Evolutionary conservation across 2,329 filamentous ascomycete genomes (phyloP).

Genomic region (Pseudogymnoascus sp.): DNA sequence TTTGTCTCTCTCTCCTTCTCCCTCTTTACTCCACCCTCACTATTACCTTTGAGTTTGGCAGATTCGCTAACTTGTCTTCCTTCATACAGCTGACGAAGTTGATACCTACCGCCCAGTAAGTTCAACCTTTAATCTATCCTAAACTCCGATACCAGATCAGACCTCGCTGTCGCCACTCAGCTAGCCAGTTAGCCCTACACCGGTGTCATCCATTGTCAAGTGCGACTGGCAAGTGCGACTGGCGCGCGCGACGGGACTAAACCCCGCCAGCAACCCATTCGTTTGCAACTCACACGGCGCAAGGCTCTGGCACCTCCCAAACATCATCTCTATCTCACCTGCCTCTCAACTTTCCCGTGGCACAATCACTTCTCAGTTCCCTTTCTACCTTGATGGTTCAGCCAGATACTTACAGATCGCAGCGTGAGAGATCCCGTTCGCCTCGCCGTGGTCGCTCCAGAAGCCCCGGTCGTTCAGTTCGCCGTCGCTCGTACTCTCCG

Average conservation of each 20-base stretch:
- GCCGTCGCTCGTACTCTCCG: conserved; percentile 70
- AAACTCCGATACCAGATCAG: conserved; percentile 14
- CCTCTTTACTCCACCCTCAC: neutral
- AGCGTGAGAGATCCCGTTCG: conserved; percentile 80
- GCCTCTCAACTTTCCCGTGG: conserved; percentile 12
- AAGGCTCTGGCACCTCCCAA: conserved; percentile 11
- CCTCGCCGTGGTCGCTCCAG: conserved; percentile 74
- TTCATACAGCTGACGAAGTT: conserved; percentile 46
- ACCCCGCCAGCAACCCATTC: neutral
- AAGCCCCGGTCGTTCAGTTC: conserved; percentile 63
- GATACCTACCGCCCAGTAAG: conserved; percentile 51
- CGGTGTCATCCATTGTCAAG: conserved; percentile 7
- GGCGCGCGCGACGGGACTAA: neutral
- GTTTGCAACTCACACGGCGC: conserved; percentile 10
- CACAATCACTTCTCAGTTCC: conserved; percentile 6
- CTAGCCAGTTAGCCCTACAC: conserved; percentile 10
- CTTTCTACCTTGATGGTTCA: conserved; percentile 22
- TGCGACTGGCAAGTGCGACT: neutral
- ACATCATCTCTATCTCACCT: conserved; percentile 10
- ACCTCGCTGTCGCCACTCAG: neutral
- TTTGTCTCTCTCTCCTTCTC: conserved; percentile 5
- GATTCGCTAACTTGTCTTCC: neutral
- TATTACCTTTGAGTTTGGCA: neutral
- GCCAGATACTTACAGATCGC: conserved; percentile 30
- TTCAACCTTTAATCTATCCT: conserved; percentile 12